A percentile compares a stretch with the other conserved stretches of the same genome.
These are phyloP conservation scores for Cadophora luteo-olivacea DNA, from an alignment of 2,329 filamentous ascomycete species.

Conservation along the genomic window DNA sequence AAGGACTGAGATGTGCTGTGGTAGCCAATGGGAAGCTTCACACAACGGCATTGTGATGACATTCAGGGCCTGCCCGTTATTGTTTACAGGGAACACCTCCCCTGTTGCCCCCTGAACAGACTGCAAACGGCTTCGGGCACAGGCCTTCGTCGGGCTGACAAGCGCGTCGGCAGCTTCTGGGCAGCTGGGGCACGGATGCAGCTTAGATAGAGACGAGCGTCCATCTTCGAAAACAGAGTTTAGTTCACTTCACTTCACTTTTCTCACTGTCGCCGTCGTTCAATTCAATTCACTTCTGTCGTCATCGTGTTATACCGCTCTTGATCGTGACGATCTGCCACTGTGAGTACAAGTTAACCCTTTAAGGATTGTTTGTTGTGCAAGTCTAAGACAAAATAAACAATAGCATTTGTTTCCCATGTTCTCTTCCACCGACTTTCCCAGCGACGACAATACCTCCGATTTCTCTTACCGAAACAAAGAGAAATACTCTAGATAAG, in stretches of 20 bases:
- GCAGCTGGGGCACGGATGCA: constrained; percentile 7
- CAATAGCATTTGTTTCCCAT: constrained; percentile 34
- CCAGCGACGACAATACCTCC: constrained; percentile 28
- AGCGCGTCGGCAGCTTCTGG: constrained; percentile 4
- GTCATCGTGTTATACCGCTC: constrained; percentile 9
- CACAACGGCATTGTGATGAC: constrained; percentile 4
- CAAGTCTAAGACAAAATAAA: constrained; percentile 27
- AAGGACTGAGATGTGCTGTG: neutral
- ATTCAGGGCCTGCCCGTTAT: constrained; percentile 9
- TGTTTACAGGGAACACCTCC: neutral
- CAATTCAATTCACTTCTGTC: constrained; percentile 19
- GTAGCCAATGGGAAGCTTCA: neutral
- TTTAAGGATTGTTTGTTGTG: constrained; percentile 8
- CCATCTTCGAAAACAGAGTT: constrained; percentile 25
- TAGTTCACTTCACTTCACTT: constrained; percentile 9
- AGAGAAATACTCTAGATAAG: constrained; percentile 22
- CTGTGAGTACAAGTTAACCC: constrained; percentile 25
- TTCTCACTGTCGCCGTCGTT: constrained; percentile 1
- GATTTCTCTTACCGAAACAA: constrained; percentile 22
- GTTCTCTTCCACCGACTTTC: constrained; percentile 26
- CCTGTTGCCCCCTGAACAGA: constrained; percentile 8
- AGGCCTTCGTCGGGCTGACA: neutral
- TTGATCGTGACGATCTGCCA: constrained; percentile 32
- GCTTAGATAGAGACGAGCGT: constrained; percentile 7
- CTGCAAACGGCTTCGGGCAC: neutral